Percentiles rank a stretch among this genome's conserved stretches.
Conservation (phyloP, 345 rosid genomes). For the Turritis glabra region DNA sequence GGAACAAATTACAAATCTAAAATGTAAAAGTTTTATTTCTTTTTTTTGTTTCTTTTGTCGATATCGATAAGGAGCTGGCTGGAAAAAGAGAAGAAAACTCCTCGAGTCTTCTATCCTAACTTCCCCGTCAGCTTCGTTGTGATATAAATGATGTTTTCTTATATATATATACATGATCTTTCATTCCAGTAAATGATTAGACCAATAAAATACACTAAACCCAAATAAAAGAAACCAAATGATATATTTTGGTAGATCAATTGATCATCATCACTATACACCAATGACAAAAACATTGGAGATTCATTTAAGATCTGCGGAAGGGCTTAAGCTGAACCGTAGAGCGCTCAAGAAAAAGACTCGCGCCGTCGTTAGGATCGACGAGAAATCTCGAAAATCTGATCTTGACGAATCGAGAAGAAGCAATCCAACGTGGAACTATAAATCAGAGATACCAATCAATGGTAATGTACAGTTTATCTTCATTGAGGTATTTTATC, state of each 20-base stretch:
- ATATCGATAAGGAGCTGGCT: background rate
- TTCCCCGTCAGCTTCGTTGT: slow-evolving; percentile 14
- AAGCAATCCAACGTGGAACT: slow-evolving; percentile 52
- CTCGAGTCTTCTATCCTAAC: background rate
- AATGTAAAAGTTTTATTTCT: background rate
- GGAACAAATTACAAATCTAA: background rate
- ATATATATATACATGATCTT: background rate
- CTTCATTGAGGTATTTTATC: slow-evolving; percentile 49
- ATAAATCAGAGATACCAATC: slow-evolving; percentile 44
- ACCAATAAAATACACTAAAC: background rate
- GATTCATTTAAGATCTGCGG: slow-evolving; percentile 58
- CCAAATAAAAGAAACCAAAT: background rate
- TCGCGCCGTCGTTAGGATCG: slow-evolving; percentile 36
- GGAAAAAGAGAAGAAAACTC: slow-evolving; percentile 16
- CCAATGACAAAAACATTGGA: slow-evolving; percentile 44
- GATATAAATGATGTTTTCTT: background rate
- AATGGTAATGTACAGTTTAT: slow-evolving; percentile 36
- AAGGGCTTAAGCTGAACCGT: slow-evolving; percentile 48
- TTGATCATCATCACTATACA: slow-evolving; percentile 1
- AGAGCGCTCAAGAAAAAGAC: slow-evolving; percentile 46
- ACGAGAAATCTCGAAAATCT: slow-evolving; percentile 21
- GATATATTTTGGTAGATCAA: background rate
- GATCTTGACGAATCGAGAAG: slow-evolving; percentile 36
- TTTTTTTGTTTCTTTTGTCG: background rate
- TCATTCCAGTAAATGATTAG: background rate